Evolutionary conservation across 176 grass and related monocot species (phyloP), one percentile per base, ranked within the genome.

Genomic region (Pontederia paniculata): DNA sequence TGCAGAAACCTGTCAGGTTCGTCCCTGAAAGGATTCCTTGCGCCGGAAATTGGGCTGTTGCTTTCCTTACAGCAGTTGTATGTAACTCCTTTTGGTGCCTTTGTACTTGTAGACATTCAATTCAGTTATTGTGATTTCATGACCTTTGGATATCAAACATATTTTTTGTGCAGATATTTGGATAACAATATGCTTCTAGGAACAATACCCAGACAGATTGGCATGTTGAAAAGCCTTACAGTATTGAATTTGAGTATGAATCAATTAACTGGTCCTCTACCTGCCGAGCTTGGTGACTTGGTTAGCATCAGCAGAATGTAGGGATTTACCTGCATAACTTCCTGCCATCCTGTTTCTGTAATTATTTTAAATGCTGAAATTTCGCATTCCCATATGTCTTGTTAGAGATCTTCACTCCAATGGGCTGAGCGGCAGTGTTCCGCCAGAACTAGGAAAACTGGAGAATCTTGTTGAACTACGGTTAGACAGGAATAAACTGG

Each of bases 11-110:
- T 98, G 52, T 84, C 93, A 1, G 86, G 84, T 45, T 84, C 69
- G 4, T 84, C 80, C 15, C 74, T 98, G 51, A 98, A 82, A 74
- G 93, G 93, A 71, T 98, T 98, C 71, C 73, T 98, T n/a, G 68
- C 93, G 23, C 86, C 74, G 0, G 80, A 79, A 62, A 70, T 98
- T 63, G 80, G 80, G 25, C 58, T 52, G 16, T 65, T 98, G 2
- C 68, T 18, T 63, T 98, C 85, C 50, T 66, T 98, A 74, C 80
- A 91, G 72, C 86, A 98, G 66, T 46, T 91, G 93, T 98, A 84
- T 63, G 86, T 63, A 25, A 15, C 21, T 41, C 21, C 42, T 13
- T 67, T 12, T 54, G 8, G 41, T 21, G 3, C 41, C 17, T 0
- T 23, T 17, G 14, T 0, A 10, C 15, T 15, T 9, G 18, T 53